Conservation (phyloP, 192 early-diverging fungal genomes). For the Podila minutissima region DNA sequence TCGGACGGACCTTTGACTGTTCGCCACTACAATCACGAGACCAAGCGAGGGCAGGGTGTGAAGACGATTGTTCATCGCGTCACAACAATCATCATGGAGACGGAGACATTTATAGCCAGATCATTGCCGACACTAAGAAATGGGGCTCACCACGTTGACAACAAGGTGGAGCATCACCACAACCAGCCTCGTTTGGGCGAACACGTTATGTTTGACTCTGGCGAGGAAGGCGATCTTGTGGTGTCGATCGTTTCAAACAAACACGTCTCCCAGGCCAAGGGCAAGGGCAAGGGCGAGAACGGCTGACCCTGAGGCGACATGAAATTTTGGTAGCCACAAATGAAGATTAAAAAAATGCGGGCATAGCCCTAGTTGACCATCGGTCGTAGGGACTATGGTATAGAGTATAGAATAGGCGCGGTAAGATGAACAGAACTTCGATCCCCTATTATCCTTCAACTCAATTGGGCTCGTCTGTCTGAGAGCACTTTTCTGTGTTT, state of each 20-base stretch:
- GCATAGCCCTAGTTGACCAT: too few species aligned
- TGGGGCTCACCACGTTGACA: background rate
- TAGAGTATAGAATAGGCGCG: too few species aligned
- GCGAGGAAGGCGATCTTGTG: constrained; percentile 14
- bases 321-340: too few species aligned
- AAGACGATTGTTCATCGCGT: constrained; percentile 15
- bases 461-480: too few species aligned
- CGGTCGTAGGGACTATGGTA: too few species aligned
- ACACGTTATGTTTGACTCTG: constrained; percentile 17
- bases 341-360: too few species aligned
- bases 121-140: background rate
- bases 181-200: background rate
- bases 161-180: background rate
- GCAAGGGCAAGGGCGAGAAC: too few species aligned
- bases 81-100: constrained; percentile 34
- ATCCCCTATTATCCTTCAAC: too few species aligned
- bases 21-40: constrained; percentile 6
- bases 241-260: constrained; percentile 7
- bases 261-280: background rate
- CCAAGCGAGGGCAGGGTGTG: background rate
- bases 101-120: constrained; percentile 17
- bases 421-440: too few species aligned
- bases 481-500: too few species aligned
- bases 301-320: too few species aligned
- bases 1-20: background rate